These are phyloP conservation scores for Alternaria burnsii DNA, from an alignment of 2,329 filamentous ascomycete genomes.

Conservation along the genomic window DNA sequence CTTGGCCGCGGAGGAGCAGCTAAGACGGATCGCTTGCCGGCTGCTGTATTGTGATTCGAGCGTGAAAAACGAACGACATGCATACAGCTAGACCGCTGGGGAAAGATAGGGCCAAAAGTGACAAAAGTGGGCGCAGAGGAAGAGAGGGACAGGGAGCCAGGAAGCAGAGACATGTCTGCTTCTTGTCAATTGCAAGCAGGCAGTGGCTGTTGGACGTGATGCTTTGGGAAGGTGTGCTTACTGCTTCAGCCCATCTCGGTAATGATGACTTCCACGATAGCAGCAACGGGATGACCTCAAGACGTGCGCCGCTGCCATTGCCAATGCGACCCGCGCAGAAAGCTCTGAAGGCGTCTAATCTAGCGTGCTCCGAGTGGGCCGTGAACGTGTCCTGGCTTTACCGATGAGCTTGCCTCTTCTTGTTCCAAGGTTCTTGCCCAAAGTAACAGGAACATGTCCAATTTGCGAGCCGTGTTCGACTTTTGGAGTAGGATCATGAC, in stretches of 20 bases:
- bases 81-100: constrained; percentile 5
- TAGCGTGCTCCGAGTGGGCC: constrained; percentile 9
- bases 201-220: background rate
- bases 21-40: constrained; percentile 19
- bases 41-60: constrained; percentile 15
- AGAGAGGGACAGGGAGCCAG: background rate
- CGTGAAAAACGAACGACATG: constrained; percentile 7
- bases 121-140: background rate
- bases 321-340: constrained; percentile 7
- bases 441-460: constrained; percentile 2
- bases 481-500: constrained; percentile 9
- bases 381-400: constrained; percentile 8
- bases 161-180: background rate
- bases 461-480: constrained; percentile 3
- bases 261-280: constrained; percentile 4
- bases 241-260: constrained; percentile 1
- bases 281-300: constrained; percentile 13
- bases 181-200: background rate
- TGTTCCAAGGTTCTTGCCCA: background rate
- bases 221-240: constrained; percentile 7
- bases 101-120: constrained; percentile 5
- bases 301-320: constrained; percentile 10
- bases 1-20: constrained; percentile 17
- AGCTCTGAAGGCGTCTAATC: constrained; percentile 6
- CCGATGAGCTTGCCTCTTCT: background rate